These are phyloP conservation scores for Penicillium bovifimosum DNA, from an alignment of 495 filamentous ascomycete genomes.

Conservation along the genomic window DNA sequence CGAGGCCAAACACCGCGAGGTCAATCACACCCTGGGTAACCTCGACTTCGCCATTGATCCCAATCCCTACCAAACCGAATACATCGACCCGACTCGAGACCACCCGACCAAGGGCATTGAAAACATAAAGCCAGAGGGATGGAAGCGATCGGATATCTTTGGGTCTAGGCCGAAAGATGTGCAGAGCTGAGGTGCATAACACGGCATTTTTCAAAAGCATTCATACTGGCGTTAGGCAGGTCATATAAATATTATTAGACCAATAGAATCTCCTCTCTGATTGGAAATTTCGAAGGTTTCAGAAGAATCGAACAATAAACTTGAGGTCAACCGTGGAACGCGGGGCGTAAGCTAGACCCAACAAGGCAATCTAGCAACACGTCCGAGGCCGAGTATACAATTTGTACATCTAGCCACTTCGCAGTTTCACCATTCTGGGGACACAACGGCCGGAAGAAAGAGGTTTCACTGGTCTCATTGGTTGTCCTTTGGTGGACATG, in stretches of 20 bases:
- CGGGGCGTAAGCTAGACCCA: constrained; percentile 7
- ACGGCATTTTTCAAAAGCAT: neutral
- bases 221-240: neutral
- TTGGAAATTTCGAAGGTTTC: neutral
- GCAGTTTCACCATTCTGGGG: neutral
- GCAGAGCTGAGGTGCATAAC: neutral
- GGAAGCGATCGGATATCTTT: constrained; percentile 75
- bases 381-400: neutral
- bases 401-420: neutral
- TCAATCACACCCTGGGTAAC: constrained; percentile 92
- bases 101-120: constrained; percentile 69
- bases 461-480: neutral
- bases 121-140: constrained; percentile 63
- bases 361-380: constrained; percentile 7
- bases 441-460: neutral
- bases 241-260: neutral
- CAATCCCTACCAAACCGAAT: constrained; percentile 80
- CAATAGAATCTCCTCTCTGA: neutral
- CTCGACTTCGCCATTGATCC: constrained; percentile 76
- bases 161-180: neutral
- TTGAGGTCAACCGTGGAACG: constrained; percentile 6
- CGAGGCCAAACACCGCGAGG: constrained; percentile 94
- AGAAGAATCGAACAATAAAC: neutral
- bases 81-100: constrained; percentile 56
- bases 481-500: neutral